phyloP scores from a whole-genome alignment of 495 filamentous ascomycete genomes.

The Sphaerosporella brunnea region DNA sequence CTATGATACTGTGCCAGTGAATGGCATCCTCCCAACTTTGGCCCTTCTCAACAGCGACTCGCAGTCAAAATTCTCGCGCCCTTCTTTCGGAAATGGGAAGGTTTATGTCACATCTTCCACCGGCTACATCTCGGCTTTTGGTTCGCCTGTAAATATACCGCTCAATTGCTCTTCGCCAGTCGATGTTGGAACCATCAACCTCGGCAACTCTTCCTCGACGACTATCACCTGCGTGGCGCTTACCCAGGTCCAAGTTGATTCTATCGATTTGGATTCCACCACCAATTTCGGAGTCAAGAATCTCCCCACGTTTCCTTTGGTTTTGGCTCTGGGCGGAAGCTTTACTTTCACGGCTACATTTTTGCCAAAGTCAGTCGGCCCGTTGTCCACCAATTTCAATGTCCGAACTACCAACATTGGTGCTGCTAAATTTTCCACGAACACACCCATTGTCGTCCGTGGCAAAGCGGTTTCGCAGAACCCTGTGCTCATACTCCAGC shows the following conservation, averaged over 20 bases:
- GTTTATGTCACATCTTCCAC: constrained; percentile 25
- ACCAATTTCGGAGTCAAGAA: constrained; percentile 27
- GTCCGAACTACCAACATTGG: constrained; percentile 26
- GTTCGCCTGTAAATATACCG: constrained; percentile 30
- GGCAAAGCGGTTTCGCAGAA: constrained; percentile 14
- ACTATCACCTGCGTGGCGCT: constrained; percentile 27
- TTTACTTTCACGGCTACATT: constrained; percentile 31
- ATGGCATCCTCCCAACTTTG: constrained; percentile 27
- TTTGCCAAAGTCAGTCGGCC: constrained; percentile 25
- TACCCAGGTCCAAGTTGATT: constrained; percentile 22
- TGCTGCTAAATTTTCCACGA: constrained; percentile 10
- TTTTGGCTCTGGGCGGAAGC: constrained; percentile 25
- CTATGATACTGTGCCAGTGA: constrained; percentile 30
- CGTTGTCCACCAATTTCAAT: constrained; percentile 27
- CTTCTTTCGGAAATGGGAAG: constrained; percentile 28
- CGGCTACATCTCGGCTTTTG: constrained; percentile 28
- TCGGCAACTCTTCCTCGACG: constrained; percentile 16
- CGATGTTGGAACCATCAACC: constrained; percentile 25
- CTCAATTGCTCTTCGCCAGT: constrained; percentile 28
- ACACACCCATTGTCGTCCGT: constrained; percentile 22
- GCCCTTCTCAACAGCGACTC: constrained; percentile 27
- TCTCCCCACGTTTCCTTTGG: constrained; percentile 27
- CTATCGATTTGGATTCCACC: constrained; percentile 25
- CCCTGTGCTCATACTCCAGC: constrained; percentile 21
- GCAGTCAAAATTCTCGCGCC: constrained; percentile 29